A percentile compares a stretch with the other conserved stretches of the same genome.
Evolutionary conservation across 768 basidiomycete species (phyloP).

Genomic region (Amanita rimosa): DNA sequence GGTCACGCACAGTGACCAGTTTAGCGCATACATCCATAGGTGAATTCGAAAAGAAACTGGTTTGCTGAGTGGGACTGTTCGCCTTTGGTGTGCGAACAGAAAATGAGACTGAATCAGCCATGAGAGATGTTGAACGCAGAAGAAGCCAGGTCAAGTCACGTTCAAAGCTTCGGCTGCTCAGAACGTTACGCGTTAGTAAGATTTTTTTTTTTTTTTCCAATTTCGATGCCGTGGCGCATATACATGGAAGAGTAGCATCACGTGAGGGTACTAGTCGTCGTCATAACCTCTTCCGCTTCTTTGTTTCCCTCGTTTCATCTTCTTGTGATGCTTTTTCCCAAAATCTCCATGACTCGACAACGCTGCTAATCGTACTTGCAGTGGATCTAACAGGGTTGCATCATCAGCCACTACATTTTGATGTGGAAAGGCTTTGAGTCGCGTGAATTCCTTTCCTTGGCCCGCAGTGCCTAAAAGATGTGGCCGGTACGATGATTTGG

Average conservation of each 20-base stretch:
- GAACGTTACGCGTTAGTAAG: no score
- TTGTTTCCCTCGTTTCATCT: conserved; percentile 72
- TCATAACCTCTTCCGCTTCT: conserved; percentile 93
- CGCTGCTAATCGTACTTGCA: conserved; percentile 29
- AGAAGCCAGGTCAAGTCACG: neutral
- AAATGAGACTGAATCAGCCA: no score
- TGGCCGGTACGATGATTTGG: conserved; percentile 44
- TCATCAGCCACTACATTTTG: conserved; percentile 73
- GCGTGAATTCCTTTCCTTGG: conserved; percentile 48
- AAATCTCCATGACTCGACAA: conserved; percentile 29
- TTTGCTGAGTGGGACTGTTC: neutral
- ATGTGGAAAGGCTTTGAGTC: conserved; percentile 67
- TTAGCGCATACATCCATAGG: conserved; percentile 54
- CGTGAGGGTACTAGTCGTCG: conserved; percentile 10
- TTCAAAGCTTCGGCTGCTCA: neutral
- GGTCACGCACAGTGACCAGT: conserved; percentile 48
- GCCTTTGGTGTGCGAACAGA: neutral
- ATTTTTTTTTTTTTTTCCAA: no score
- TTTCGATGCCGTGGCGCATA: neutral
- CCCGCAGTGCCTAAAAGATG: conserved; percentile 49
- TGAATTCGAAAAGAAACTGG: neutral
- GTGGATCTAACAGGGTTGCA: conserved; percentile 47
- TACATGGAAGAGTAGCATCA: conserved; percentile 2
- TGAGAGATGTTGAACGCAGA: neutral
- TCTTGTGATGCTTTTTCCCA: conserved; percentile 83